A percentile compares a stretch with the other conserved stretches of the same genome.
phyloP scores from a whole-genome alignment of 495 filamentous ascomycete species.

The Aspergillus nanangensis region DNA sequence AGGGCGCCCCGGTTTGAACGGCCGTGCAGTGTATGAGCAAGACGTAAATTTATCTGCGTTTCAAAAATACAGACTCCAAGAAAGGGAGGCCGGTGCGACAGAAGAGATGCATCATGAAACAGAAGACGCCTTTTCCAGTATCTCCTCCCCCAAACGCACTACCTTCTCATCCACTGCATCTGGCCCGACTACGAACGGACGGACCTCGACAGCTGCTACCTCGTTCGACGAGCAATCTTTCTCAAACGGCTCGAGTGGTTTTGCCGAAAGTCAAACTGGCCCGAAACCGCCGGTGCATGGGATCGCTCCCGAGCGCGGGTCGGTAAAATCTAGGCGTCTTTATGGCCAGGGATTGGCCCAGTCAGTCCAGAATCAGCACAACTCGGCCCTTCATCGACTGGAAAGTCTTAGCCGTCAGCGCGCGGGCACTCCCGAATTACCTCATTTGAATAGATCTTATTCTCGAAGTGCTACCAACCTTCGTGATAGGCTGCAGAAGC shows the following conservation, averaged over 20 bases:
- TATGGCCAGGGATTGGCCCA: conserved; percentile 85
- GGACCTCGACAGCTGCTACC: conserved; percentile 85
- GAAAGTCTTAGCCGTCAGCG: conserved; percentile 64
- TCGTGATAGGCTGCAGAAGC: conserved; percentile 51
- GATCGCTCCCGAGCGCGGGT: conserved; percentile 41
- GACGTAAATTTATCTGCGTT: conserved; percentile 80
- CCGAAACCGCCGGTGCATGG: conserved; percentile 28
- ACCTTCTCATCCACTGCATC: conserved; percentile 88
- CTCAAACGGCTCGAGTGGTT: conserved; percentile 15
- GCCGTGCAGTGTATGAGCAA: conserved; percentile 76
- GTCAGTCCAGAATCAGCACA: conserved; percentile 75
- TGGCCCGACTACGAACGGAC: conserved; percentile 56
- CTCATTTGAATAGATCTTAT: conserved; percentile 31
- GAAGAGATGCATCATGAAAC: conserved; percentile 30
- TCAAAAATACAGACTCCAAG: conserved; percentile 63
- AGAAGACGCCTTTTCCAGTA: conserved; percentile 56
- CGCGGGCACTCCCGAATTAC: conserved; percentile 34
- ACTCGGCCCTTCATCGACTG: conserved; percentile 67
- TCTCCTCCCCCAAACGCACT: conserved; percentile 70
- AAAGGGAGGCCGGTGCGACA: conserved; percentile 40
- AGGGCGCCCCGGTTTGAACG: conserved; percentile 50
- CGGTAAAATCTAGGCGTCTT: conserved; percentile 66
- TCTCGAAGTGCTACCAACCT: conserved; percentile 55
- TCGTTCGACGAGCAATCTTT: conserved; percentile 77
- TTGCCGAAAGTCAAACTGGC: background rate